These are phyloP conservation scores for Chromera velia DNA, from an alignment of 73 alveolate genomes.

Conservation along the genomic window DNA sequence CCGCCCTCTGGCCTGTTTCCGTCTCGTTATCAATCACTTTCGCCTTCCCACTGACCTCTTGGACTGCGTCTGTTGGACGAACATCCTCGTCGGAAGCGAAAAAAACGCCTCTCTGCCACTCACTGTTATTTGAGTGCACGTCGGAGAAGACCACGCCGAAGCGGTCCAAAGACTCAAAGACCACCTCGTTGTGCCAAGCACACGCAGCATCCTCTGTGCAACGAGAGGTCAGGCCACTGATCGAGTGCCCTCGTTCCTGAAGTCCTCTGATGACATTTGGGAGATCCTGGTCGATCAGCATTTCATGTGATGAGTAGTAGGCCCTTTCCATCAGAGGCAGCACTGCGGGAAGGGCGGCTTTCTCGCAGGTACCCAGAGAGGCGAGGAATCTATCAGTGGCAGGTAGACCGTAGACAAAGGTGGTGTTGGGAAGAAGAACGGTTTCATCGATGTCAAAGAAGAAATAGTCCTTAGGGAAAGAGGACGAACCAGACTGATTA, in stretches of 20 bases:
- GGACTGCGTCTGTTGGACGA: too few relatives aligned
- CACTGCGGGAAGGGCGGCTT: slow-evolving; percentile 3
- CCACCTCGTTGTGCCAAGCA: not conserved
- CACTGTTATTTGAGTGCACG: not conserved
- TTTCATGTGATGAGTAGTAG: slow-evolving; percentile 9
- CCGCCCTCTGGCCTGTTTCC: not conserved
- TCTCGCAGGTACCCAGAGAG: slow-evolving; percentile 4
- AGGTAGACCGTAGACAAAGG: slow-evolving; percentile 16
- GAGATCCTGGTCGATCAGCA: not conserved
- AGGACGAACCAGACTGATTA: too few relatives aligned
- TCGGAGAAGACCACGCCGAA: not conserved
- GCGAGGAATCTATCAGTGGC: slow-evolving; percentile 5
- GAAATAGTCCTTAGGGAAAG: too few relatives aligned
- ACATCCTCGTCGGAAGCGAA: too few relatives aligned
- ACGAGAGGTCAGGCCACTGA: slow-evolving; percentile 5
- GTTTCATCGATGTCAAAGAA: slow-evolving; percentile 22
- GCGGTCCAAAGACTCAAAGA: slow-evolving; percentile 2
- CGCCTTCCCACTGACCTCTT: too few relatives aligned
- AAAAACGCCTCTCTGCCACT: too few relatives aligned
- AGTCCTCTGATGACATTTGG: not conserved
- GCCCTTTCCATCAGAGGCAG: slow-evolving; percentile 4
- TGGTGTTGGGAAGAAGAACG: slow-evolving; percentile 8
- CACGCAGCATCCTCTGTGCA: not conserved
- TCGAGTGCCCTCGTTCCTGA: not conserved
- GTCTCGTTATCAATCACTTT: too few relatives aligned